Evolutionary conservation across 768 basidiomycete genomes (phyloP), one percentile per base, ranked within the genome.

Genomic region (Lactarius psammicola): DNA sequence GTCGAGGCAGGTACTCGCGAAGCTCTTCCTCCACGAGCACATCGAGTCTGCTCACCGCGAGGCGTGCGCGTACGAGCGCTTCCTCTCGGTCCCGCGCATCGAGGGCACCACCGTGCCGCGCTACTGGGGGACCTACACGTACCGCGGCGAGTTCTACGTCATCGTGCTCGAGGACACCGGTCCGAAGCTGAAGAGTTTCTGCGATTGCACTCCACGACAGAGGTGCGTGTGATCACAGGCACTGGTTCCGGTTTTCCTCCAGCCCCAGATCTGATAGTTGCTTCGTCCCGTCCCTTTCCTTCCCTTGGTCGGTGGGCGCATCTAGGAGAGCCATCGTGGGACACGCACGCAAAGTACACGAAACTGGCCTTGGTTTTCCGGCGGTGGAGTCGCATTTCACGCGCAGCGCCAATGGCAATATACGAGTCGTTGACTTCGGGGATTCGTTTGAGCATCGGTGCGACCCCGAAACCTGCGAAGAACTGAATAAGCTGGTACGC

Each of bases 1-100:
- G 40, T 53, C 58, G 23, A 59, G 23, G 31, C 26, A 34, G 15
- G 63, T 64, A 40, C 58, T 64, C 17, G 63, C 63, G 38, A 64
- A 64, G 51, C n/a, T 64, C 49, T 64, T 64, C 34, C 63, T 64
- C 10, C 49, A 64, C 51, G 63, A 64, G 30, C 58, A 64, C 51
- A 31, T 64, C n/a, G 63, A 34, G 18, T 53, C 63, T 13, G 63
- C 63, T 4, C 40, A 59, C 51, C 63, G 63, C 15, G 63, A 64
- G 38, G 63, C 63, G 0, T 54, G 17, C n/a, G 63, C 53, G 30
- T 64, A 64, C 40, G 63, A 64, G 15, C 58, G 31, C 30, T 34
- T 33, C 30, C 63, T 64, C 30, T 59, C 58, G 6, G 58, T 26
- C 49, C 58, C 63, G 10, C 15, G 42, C 6, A 23, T 59, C 38